Base-by-base conservation (phyloP, 768 basidiomycete species). In the Boletellus sp. region DNA sequence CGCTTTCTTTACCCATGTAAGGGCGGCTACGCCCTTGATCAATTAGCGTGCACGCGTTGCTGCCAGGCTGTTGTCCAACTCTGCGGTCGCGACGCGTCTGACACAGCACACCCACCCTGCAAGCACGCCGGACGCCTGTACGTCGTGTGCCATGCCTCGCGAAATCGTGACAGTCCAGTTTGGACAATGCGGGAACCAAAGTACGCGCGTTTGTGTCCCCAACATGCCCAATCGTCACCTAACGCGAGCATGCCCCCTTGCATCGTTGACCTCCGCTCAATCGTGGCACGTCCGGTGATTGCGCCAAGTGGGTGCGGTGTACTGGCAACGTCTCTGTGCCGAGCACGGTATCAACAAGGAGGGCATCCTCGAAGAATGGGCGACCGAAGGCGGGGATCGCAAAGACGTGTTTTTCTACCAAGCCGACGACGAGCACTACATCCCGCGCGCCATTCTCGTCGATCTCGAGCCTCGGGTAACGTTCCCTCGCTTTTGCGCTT, bases 391-490 rank as follows among this genome's bases (percentile, higher is more conserved):
- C 17, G 91, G 91, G 9, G 96, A 99, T 71, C 78, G 96, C 59
- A 99, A 98, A 65, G 96, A 99, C 71, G 95, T 96, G 23, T 99
- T 99, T 73, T 99, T 99, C 74, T 98, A 99, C 67, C 95, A 98
- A 69, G 96, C 96, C n/a, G 96, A 99, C 67, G 96, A 99, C 63
- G 96, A 98, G 67, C 94, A 96, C 62, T 99, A 98, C 69, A 94
- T 99, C 52, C 96, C 96, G 2, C 81, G 96, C 45, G 92, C 96
- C 5, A 95, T 99, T 53, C 78, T 99, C 34, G 84, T 98, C 52
- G 96, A 99, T 70, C 79, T 96, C 23, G 96, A 99, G 66, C 96
- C 96, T 17, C 79, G 96, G 66, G 95, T 96, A 63, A 28, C 66
- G 84, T 74, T 23, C 22, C 31, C 3, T 15, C 2, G 9, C 19